phyloP scores from a whole-genome alignment of 2,329 filamentous ascomycete genomes.

The Aspergillus sp. region DNA sequence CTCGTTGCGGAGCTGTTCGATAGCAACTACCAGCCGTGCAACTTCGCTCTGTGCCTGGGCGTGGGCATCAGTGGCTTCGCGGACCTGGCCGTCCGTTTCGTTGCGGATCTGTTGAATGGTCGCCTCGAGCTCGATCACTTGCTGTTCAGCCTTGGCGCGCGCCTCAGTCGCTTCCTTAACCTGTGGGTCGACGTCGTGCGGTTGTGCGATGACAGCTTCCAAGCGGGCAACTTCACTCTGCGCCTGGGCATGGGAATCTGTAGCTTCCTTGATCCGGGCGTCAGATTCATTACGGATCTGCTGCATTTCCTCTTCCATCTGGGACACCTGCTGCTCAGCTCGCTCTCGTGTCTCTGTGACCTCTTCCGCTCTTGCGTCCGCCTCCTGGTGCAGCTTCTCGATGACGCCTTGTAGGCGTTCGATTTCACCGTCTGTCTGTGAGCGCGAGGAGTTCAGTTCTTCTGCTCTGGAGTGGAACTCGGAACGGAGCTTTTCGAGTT shows the following conservation, averaged over 20 bases:
- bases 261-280: conserved; percentile 12
- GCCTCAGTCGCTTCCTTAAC: conserved; percentile 17
- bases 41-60: conserved; percentile 16
- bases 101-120: conserved; percentile 16
- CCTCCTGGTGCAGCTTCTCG: not conserved
- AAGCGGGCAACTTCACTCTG: conserved; percentile 22
- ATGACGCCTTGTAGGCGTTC: conserved; percentile 3
- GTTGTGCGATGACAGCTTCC: conserved; percentile 24
- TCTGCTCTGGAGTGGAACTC: not conserved
- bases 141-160: conserved; percentile 21
- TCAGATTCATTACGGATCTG: conserved; percentile 11
- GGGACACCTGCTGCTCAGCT: conserved; percentile 11
- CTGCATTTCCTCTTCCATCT: conserved; percentile 9
- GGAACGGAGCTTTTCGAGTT: conserved; percentile 5
- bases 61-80: conserved; percentile 15
- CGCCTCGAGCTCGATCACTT: conserved; percentile 22
- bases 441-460: conserved; percentile 13
- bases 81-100: conserved; percentile 15
- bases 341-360: conserved; percentile 11
- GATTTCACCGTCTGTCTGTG: conserved; percentile 19
- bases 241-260: conserved; percentile 13
- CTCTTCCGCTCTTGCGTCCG: conserved; percentile 6
- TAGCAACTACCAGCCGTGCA: conserved; percentile 14
- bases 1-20: conserved; percentile 28
- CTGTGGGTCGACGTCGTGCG: conserved; percentile 17